Evolutionary conservation across 1,284 basidiomycete genomes (phyloP).

Genomic region (Heterobasidion parviporum): DNA sequence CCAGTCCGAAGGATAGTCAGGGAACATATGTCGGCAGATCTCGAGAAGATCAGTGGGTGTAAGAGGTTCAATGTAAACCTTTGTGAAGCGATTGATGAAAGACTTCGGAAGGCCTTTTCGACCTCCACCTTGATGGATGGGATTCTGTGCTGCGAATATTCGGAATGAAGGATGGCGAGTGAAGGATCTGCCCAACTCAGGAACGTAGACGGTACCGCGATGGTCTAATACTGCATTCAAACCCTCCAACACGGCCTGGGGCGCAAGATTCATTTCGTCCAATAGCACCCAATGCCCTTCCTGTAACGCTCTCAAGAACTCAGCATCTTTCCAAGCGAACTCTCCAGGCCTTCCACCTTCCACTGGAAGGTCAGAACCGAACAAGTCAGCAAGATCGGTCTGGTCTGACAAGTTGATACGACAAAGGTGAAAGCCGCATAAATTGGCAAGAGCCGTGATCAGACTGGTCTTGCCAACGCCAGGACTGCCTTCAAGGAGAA

Average conservation of each 20-base stretch:
- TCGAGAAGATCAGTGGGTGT: constrained; percentile 71
- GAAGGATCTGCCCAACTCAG: constrained; percentile 91
- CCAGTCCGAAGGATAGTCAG: constrained; percentile 42
- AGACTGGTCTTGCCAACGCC: constrained; percentile 99
- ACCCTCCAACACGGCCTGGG: constrained; percentile 94
- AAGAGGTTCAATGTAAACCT: constrained; percentile 91
- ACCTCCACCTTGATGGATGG: constrained; percentile 92
- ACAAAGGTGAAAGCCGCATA: constrained; percentile 74
- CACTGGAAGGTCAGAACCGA: constrained; percentile 94
- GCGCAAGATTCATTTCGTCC: constrained; percentile 98
- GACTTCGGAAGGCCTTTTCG: constrained; percentile 97
- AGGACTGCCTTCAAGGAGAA: constrained; percentile 95
- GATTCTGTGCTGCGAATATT: constrained; percentile 98
- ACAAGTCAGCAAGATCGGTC: constrained; percentile 94
- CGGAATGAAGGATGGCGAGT: constrained; percentile 86
- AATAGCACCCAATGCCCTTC: constrained; percentile 94
- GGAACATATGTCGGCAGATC: constrained; percentile 76
- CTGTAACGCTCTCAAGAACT: constrained; percentile 90
- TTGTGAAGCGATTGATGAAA: constrained; percentile 96
- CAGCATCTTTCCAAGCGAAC: constrained; percentile 97
- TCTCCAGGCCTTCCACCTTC: constrained; percentile 89
- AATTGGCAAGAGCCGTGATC: constrained; percentile 79
- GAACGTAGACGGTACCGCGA: constrained; percentile 91
- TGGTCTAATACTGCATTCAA: constrained; percentile 97
- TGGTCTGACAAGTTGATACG: constrained; percentile 99